These are phyloP conservation scores for Cymodocea nodosa DNA, from an alignment of 116 monocot genomes.

Conservation along the genomic window DNA sequence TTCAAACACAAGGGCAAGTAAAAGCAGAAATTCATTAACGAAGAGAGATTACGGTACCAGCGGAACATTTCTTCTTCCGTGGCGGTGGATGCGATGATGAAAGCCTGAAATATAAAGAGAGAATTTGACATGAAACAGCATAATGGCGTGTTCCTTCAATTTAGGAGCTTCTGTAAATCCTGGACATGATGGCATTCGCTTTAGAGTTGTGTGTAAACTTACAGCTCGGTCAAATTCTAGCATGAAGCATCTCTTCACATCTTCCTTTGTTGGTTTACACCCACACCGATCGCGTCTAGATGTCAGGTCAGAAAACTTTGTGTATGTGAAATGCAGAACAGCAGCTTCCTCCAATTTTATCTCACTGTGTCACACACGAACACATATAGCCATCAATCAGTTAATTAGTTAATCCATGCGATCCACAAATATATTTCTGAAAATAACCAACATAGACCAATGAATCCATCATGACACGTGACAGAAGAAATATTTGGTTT, in stretches of 20 bases:
- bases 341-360: conserved; percentile 93
- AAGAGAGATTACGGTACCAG: conserved; percentile 29
- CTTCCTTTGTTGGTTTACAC: conserved; percentile 94
- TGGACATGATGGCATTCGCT: neutral
- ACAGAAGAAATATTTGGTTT: no score
- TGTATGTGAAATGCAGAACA: conserved; percentile 87
- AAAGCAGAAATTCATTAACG: neutral
- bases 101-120: conserved; percentile 44
- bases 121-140: neutral
- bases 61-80: conserved; percentile 89
- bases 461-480: no score
- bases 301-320: conserved; percentile 93
- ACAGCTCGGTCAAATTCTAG: conserved; percentile 94
- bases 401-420: no score
- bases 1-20: neutral
- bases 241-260: conserved; percentile 97
- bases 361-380: conserved; percentile 37
- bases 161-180: conserved; percentile 11
- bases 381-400: no score
- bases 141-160: neutral
- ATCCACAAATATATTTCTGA: no score
- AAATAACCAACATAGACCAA: no score
- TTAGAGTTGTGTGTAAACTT: conserved; percentile 13
- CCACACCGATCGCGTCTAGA: conserved; percentile 94
- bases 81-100: conserved; percentile 96